These are phyloP conservation scores for Colletotrichum camelliae DNA, from an alignment of 2,329 filamentous ascomycete species.

Conservation along the genomic window DNA sequence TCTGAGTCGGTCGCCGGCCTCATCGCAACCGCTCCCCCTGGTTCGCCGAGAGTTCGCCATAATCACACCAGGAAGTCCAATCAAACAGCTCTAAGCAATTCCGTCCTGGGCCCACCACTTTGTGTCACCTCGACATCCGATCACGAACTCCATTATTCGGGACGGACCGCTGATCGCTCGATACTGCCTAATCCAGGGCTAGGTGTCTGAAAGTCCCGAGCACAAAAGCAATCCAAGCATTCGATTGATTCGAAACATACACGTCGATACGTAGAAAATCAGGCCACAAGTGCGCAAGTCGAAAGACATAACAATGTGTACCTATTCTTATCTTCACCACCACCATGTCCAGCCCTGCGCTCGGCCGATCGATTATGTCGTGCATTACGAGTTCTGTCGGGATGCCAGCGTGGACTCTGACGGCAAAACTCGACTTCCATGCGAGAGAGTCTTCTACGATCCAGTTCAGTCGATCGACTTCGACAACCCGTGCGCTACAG, in stretches of 20 bases:
- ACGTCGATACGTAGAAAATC: not conserved
- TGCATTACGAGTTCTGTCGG: conserved; percentile 50
- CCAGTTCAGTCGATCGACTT: conserved; percentile 37
- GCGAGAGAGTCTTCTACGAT: conserved; percentile 30
- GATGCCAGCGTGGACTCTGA: conserved; percentile 36
- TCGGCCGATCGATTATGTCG: conserved; percentile 42
- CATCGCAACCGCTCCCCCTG: not conserved
- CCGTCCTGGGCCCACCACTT: not conserved
- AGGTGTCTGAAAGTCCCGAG: not conserved
- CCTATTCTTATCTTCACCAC: conserved; percentile 55
- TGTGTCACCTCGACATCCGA: not conserved
- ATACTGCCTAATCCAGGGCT: not conserved
- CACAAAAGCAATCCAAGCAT: not conserved
- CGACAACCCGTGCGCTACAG: conserved; percentile 48
- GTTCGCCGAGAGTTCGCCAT: not conserved
- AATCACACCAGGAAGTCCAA: not conserved
- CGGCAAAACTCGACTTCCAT: conserved; percentile 27
- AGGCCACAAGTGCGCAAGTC: not conserved
- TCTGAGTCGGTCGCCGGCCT: not conserved
- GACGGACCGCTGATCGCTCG: not conserved
- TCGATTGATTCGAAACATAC: not conserved
- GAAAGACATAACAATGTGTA: conserved; percentile 46
- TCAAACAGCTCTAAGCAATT: not conserved
- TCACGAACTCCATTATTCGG: not conserved
- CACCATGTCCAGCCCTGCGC: conserved; percentile 52